Evolutionary conservation across 176 grass and related monocot genomes (phyloP).

Genomic region (Oryza glumipatula): DNA sequence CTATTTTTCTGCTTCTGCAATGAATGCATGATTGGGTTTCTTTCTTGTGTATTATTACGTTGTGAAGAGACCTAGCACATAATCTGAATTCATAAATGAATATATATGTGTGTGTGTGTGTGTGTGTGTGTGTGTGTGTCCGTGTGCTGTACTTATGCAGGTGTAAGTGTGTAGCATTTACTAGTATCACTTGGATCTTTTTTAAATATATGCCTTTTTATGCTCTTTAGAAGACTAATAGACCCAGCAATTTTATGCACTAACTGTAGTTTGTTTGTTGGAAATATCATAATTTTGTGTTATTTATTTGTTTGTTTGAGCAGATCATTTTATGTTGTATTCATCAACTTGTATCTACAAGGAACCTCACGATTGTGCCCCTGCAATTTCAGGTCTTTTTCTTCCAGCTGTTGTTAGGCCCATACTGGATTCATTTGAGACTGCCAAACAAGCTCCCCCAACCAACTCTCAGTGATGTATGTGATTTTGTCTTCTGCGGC

Average conservation of each 20-base stretch:
- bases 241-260: background rate
- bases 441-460: slow-evolving; percentile 63
- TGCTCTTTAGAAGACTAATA: background rate
- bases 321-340: background rate
- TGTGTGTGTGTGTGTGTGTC: too few species aligned
- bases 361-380: slow-evolving; percentile 5
- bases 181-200: background rate
- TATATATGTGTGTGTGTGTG: background rate
- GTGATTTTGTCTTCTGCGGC: slow-evolving; percentile 12
- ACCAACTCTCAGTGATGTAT: slow-evolving; percentile 68
- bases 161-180: background rate
- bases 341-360: background rate
- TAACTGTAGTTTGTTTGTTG: slow-evolving; percentile 9
- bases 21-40: background rate
- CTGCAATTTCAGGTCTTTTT: slow-evolving; percentile 62
- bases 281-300: background rate
- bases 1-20: slow-evolving; percentile 18
- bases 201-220: background rate
- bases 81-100: background rate
- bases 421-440: slow-evolving; percentile 76
- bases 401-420: slow-evolving; percentile 83
- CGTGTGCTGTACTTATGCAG: background rate
- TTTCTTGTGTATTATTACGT: background rate
- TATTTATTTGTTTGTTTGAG: background rate
- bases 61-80: background rate